phyloP scores from a whole-genome alignment of 2,329 filamentous ascomycete species.

The Aureobasidium sp. region DNA sequence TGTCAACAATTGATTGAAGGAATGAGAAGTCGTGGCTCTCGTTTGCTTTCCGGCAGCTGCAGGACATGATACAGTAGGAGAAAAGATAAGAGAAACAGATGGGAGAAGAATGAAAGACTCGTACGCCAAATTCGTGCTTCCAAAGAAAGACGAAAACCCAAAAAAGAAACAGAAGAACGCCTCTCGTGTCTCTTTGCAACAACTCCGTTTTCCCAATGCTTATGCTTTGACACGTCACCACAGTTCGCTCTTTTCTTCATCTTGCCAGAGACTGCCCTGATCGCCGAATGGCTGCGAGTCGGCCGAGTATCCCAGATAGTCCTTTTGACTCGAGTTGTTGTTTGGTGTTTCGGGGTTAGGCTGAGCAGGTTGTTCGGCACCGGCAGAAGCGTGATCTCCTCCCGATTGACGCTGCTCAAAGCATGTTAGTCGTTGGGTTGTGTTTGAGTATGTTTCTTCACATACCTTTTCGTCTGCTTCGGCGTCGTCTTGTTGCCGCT shows the following conservation, averaged over 20 bases:
- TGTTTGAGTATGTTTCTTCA: not conserved
- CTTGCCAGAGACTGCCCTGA: slow-evolving; percentile 23
- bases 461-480: not conserved
- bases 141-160: not conserved
- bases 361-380: not conserved
- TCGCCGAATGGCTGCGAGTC: slow-evolving; percentile 20
- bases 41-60: not conserved
- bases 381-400: not conserved
- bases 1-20: not conserved
- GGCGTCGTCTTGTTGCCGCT: not conserved
- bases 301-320: slow-evolving; percentile 27
- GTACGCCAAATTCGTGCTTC: not conserved
- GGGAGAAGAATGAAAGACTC: not conserved
- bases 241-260: slow-evolving; percentile 16
- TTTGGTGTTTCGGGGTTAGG: not conserved
- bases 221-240: not conserved
- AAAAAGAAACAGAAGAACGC: not conserved
- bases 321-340: slow-evolving; percentile 14
- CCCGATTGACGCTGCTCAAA: not conserved
- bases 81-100: not conserved
- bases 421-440: not conserved
- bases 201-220: slow-evolving; percentile 1
- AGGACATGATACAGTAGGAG: not conserved
- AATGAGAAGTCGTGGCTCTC: not conserved
- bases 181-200: not conserved